Percentiles rank a stretch among this genome's conserved stretches.
phyloP scores from a whole-genome alignment of 306 rosid genomes.

The Fagus sylvatica region DNA sequence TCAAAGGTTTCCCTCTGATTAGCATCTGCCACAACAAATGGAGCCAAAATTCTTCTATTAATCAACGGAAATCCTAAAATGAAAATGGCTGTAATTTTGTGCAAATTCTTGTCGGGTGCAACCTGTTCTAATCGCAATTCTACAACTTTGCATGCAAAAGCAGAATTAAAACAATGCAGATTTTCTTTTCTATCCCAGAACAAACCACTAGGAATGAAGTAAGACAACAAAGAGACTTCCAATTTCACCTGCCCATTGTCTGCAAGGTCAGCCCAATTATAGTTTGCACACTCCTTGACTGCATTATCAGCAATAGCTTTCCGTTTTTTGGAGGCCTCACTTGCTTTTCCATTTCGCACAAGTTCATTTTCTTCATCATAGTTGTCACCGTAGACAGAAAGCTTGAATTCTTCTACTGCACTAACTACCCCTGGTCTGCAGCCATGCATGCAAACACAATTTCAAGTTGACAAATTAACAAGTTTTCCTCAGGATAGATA shows the following conservation, averaged over 20 bases:
- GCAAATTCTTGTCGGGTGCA: not conserved
- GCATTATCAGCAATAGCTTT: slow-evolving; percentile 67
- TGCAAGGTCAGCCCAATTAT: slow-evolving; percentile 81
- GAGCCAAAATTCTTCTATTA: not conserved
- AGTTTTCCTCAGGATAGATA: slow-evolving; percentile 1
- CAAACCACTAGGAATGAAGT: not conserved
- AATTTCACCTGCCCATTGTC: slow-evolving; percentile 77
- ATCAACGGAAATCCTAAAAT: not conserved
- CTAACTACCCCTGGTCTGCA: slow-evolving; percentile 75
- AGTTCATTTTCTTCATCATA: slow-evolving; percentile 55
- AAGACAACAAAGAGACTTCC: slow-evolving; percentile 16
- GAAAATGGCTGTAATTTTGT: not conserved
- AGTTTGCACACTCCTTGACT: slow-evolving; percentile 53
- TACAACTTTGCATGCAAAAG: not conserved
- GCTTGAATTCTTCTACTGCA: slow-evolving; percentile 79
- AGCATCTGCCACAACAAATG: not conserved
- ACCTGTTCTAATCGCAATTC: not conserved
- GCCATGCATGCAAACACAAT: slow-evolving; percentile 24
- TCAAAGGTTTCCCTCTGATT: not conserved
- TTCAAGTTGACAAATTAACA: slow-evolving; percentile 12
- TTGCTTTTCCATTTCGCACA: slow-evolving; percentile 39
- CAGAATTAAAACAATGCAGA: not conserved
- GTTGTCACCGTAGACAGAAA: slow-evolving; percentile 73
- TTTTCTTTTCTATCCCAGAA: not conserved
- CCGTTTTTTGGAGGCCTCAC: slow-evolving; percentile 67